Evolutionary conservation across 2,329 filamentous ascomycete species (phyloP).

Genomic region (Penicillium concentricum): DNA sequence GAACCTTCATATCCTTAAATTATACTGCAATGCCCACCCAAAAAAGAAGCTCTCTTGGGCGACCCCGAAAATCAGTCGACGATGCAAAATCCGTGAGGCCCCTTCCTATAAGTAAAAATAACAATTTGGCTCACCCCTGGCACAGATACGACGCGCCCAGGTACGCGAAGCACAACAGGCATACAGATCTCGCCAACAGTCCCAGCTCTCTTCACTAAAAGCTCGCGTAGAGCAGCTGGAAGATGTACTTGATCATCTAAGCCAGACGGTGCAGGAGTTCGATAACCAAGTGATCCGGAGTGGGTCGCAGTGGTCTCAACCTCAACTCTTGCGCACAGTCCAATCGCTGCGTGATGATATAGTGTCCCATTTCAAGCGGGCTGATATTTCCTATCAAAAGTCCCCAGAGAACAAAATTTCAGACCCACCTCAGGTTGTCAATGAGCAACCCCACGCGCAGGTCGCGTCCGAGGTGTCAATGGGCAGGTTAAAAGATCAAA

Average conservation of each 20-base stretch:
- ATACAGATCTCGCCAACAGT: constrained; percentile 15
- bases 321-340: constrained; percentile 5
- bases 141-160: constrained; percentile 7
- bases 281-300: neutral
- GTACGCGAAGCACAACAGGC: constrained; percentile 17
- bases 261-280: constrained; percentile 7
- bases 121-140: neutral
- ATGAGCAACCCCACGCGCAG: neutral
- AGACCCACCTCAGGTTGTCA: neutral
- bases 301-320: neutral
- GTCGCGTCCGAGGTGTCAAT: neutral
- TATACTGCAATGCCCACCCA: neutral
- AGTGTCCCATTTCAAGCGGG: neutral
- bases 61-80: neutral
- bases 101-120: neutral
- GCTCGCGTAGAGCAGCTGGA: constrained; percentile 12
- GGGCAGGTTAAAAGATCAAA: neutral
- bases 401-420: neutral
- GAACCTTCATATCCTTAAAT: neutral
- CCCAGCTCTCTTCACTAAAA: constrained; percentile 10
- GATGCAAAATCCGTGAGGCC: constrained; percentile 1
- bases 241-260: constrained; percentile 1
- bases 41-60: neutral
- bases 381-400: neutral
- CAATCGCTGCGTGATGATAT: constrained; percentile 8